Conservation (phyloP, 805 yeast genomes). For the Yarrowia sp. region DNA sequence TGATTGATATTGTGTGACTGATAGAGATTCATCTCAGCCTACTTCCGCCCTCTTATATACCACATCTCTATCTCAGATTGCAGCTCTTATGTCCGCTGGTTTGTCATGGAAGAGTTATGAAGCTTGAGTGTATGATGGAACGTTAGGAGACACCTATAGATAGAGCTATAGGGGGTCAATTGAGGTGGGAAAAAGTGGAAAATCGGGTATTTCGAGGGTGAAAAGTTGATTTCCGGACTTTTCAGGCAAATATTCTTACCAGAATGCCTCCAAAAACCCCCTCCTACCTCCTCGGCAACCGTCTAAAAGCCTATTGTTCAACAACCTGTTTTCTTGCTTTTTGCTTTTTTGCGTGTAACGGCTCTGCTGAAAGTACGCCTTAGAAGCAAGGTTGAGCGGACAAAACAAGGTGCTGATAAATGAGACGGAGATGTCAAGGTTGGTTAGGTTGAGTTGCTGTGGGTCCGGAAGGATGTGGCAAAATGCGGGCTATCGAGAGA, state of each 20-base stretch:
- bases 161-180: neutral
- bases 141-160: neutral
- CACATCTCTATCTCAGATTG: neutral
- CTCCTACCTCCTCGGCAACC: neutral
- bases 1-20: neutral
- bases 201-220: no score
- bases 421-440: constrained; percentile 6
- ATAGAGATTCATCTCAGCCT: no score
- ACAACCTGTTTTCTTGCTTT: neutral
- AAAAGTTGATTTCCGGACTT: no score
- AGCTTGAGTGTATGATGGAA: neutral
- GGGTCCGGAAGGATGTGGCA: neutral
- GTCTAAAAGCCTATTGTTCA: constrained; percentile 8
- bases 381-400: constrained; percentile 15
- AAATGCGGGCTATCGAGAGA: neutral
- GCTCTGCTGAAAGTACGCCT: neutral
- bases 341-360: neutral
- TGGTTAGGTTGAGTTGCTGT: no score
- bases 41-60: constrained; percentile 1
- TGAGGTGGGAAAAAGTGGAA: neutral
- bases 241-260: no score
- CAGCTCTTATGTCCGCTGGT: constrained; percentile 6
- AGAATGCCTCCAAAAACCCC: neutral
- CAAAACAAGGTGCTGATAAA: constrained; percentile 18
- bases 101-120: constrained; percentile 14